Percentiles rank a stretch among this genome's conserved stretches.
These are phyloP conservation scores for Cercospora sp. DNA, from an alignment of 2,329 filamentous ascomycete genomes.

Conservation along the genomic window DNA sequence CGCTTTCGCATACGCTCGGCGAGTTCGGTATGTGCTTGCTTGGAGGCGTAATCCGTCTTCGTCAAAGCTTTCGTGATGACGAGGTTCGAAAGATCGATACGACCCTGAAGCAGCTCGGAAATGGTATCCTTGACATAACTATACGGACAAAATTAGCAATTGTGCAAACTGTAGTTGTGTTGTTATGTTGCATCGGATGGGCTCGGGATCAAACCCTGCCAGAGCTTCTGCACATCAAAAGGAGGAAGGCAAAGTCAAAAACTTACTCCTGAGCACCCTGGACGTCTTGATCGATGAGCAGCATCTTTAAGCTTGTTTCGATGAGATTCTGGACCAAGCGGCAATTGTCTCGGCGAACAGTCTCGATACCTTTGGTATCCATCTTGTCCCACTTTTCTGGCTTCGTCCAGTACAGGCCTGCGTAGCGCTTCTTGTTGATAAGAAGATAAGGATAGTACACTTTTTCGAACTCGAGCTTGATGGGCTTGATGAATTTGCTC, in stretches of 20 bases:
- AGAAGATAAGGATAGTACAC: slow-evolving; percentile 97
- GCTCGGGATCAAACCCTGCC: slow-evolving; percentile 1
- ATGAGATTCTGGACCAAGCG: slow-evolving; percentile 94
- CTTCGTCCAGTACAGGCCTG: slow-evolving; percentile 96
- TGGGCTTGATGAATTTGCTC: slow-evolving; percentile 89
- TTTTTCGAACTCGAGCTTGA: slow-evolving; percentile 99
- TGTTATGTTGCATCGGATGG: slow-evolving; percentile 17
- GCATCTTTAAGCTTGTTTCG: slow-evolving; percentile 92
- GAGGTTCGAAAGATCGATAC: slow-evolving; percentile 97
- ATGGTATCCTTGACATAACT: slow-evolving; percentile 97
- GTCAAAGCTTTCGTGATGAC: slow-evolving; percentile 97
- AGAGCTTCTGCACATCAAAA: neutral
- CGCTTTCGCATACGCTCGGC: slow-evolving; percentile 96
- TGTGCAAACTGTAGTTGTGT: neutral
- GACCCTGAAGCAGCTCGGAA: slow-evolving; percentile 92
- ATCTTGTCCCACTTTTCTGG: slow-evolving; percentile 97
- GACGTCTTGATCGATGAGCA: slow-evolving; percentile 89
- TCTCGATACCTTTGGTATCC: slow-evolving; percentile 99
- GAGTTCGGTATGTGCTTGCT: slow-evolving; percentile 94
- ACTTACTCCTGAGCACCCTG: slow-evolving; percentile 89
- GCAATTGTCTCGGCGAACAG: slow-evolving; percentile 94
- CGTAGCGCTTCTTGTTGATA: slow-evolving; percentile 99
- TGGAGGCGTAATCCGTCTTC: slow-evolving; percentile 84
- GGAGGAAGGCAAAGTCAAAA: neutral
- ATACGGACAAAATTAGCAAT: slow-evolving; percentile 43